Percentiles rank a stretch among this genome's conserved stretches.
Evolutionary conservation across 768 basidiomycete genomes (phyloP).

Genomic region (Serendipita indica): DNA sequence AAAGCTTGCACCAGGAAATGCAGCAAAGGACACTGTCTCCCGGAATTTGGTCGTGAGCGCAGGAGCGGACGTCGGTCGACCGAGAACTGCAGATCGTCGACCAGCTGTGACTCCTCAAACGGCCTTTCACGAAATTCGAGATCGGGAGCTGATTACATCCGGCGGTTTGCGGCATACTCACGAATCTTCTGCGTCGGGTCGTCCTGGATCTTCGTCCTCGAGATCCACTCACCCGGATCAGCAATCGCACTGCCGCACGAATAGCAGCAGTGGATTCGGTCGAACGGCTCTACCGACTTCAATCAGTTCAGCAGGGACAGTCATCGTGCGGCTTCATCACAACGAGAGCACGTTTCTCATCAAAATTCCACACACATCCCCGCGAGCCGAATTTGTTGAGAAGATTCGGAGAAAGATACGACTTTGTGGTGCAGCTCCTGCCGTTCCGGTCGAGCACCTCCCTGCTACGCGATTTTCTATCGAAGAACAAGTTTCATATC

Average conservation of each 20-base stretch:
- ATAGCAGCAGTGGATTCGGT: background rate
- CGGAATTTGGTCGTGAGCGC: background rate
- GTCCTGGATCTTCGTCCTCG: too few species aligned
- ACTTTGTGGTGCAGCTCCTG: slow-evolving; percentile 42
- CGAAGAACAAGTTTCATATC: background rate
- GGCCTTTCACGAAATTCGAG: background rate
- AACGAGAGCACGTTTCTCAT: background rate
- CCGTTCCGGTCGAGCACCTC: background rate
- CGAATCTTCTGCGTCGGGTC: background rate
- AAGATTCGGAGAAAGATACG: slow-evolving; percentile 88
- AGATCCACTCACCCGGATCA: too few species aligned
- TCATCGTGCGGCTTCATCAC: slow-evolving; percentile 6
- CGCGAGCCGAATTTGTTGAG: slow-evolving; percentile 55
- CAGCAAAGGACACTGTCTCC: background rate
- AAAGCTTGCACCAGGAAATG: background rate
- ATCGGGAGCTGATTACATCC: background rate
- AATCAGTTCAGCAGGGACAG: background rate
- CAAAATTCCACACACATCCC: background rate
- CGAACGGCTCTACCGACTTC: background rate
- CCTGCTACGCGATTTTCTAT: background rate
- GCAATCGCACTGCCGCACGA: background rate
- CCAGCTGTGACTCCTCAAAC: background rate
- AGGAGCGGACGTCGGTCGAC: background rate
- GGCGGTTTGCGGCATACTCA: background rate
- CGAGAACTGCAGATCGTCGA: too few species aligned